Evolutionary conservation across 1,284 basidiomycete species (phyloP).

Genomic region (Coniferiporia weirii): DNA sequence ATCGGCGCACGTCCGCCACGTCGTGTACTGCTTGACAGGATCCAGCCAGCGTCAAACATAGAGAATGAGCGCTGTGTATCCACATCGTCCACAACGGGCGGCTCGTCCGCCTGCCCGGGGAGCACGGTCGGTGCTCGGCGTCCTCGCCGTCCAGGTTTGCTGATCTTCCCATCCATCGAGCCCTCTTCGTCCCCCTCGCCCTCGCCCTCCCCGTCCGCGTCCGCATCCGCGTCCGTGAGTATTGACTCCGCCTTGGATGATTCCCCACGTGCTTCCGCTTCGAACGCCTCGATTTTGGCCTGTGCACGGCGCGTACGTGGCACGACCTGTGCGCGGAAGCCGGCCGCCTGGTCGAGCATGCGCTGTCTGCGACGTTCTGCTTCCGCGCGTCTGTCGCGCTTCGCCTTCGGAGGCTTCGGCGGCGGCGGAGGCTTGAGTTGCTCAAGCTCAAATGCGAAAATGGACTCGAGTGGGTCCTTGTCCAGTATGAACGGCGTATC

Average conservation of each 20-base stretch:
- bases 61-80: conserved; percentile 72
- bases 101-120: conserved; percentile 34
- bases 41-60: conserved; percentile 87
- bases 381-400: conserved; percentile 39
- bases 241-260: conserved; percentile 14
- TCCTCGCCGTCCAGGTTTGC: conserved; percentile 13
- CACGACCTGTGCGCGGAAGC: conserved; percentile 34
- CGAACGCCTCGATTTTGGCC: conserved; percentile 38
- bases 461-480: conserved; percentile 52
- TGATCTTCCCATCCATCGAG: neutral
- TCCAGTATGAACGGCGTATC: conserved; percentile 45
- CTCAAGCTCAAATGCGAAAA: conserved; percentile 66
- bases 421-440: conserved; percentile 50
- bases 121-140: conserved; percentile 24
- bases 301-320: conserved; percentile 40
- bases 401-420: conserved; percentile 27
- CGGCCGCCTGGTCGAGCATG: conserved; percentile 28
- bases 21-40: conserved; percentile 70
- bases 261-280: conserved; percentile 34
- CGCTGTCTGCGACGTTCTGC: conserved; percentile 30
- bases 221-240: conserved; percentile 2
- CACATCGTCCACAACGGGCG: conserved; percentile 61
- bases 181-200: conserved; percentile 21
- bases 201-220: conserved; percentile 16
- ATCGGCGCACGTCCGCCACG: conserved; percentile 46